A percentile compares a stretch with the other conserved stretches of the same genome.
Evolutionary conservation across 1,284 basidiomycete genomes (phyloP).

Genomic region (Heterobasidion parviporum): DNA sequence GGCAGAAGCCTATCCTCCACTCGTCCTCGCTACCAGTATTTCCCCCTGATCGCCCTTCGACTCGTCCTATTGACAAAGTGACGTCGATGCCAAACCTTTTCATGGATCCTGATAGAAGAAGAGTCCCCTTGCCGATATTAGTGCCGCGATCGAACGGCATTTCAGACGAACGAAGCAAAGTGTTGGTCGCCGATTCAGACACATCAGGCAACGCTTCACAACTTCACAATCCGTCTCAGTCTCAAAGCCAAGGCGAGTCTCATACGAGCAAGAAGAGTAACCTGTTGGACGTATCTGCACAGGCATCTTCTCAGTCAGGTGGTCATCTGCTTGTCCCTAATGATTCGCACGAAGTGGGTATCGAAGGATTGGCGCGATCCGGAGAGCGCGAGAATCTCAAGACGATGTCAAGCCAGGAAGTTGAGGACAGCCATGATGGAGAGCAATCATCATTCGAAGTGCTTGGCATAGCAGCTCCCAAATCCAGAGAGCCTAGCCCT

Average conservation of each 20-base stretch:
- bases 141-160: conserved; percentile 7
- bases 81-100: background rate
- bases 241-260: conserved; percentile 5
- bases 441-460: background rate
- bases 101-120: background rate
- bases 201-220: conserved; percentile 24
- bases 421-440: too few species aligned
- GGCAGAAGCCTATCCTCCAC: background rate
- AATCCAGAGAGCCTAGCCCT: background rate
- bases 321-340: too few species aligned
- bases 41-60: background rate
- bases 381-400: too few species aligned
- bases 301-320: too few species aligned
- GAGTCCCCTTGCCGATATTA: conserved; percentile 5
- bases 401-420: too few species aligned
- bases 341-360: too few species aligned
- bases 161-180: conserved; percentile 23
- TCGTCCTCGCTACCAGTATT: background rate
- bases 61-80: background rate
- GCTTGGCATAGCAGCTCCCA: background rate
- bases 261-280: background rate
- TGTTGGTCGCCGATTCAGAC: conserved; percentile 47
- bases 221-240: background rate
- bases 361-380: too few species aligned
- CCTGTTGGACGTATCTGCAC: too few species aligned